A percentile compares a stretch with the other conserved stretches of the same genome.
Evolutionary conservation across 345 rosid species (phyloP).

Genomic region (Chamaenerion angustifolium): DNA sequence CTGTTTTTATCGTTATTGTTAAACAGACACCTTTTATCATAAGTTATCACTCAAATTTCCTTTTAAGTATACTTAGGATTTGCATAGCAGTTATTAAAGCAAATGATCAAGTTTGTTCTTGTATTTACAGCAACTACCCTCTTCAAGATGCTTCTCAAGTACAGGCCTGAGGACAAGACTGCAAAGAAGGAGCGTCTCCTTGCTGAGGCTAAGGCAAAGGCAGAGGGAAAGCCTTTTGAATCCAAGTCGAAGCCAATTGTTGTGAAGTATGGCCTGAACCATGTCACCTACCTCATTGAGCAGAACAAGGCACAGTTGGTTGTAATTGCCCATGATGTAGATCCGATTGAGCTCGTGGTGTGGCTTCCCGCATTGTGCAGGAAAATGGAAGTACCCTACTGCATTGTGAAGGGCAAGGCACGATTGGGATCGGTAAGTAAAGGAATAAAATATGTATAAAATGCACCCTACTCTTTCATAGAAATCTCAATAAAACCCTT

Average conservation of each 20-base stretch:
- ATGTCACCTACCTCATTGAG: slow-evolving; percentile 53
- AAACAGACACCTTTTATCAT: no score
- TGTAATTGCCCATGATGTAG: slow-evolving; percentile 41
- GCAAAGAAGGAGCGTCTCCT: slow-evolving; percentile 46
- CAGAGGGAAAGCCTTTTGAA: slow-evolving; percentile 43
- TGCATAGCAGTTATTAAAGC: no score
- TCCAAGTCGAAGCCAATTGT: slow-evolving; percentile 41
- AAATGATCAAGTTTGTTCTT: background rate
- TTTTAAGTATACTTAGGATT: no score
- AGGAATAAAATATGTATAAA: background rate
- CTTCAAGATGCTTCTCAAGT: slow-evolving; percentile 49
- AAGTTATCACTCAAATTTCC: no score
- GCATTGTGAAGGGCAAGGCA: slow-evolving; percentile 39
- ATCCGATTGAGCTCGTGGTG: slow-evolving; percentile 36
- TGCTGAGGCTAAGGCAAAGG: slow-evolving; percentile 40
- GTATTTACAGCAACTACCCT: slow-evolving; percentile 25
- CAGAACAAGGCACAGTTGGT: slow-evolving; percentile 53
- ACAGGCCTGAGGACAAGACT: slow-evolving; percentile 43
- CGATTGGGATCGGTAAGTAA: slow-evolving; percentile 24
- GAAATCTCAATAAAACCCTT: no score
- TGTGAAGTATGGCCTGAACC: slow-evolving; percentile 51
- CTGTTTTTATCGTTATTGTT: no score
- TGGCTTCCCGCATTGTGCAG: slow-evolving; percentile 42
- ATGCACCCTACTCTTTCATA: background rate
- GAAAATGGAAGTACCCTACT: slow-evolving; percentile 37